phyloP scores from a whole-genome alignment of 2,329 filamentous ascomycete species.

The Sporothrix brasiliensis region DNA sequence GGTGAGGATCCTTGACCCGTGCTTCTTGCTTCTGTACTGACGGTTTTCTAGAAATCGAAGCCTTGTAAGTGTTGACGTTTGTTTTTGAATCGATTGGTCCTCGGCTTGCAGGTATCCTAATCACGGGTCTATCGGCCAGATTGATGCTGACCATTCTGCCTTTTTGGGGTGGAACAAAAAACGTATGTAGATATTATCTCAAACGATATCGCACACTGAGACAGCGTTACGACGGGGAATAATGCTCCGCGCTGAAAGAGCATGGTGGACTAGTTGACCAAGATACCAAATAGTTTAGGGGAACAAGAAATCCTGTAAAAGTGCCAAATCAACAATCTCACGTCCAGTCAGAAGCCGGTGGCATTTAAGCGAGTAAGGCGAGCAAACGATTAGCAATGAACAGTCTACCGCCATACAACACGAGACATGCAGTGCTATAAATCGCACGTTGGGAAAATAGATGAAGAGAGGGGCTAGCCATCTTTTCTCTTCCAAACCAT shows the following conservation, averaged over 20 bases:
- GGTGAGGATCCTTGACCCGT: conserved; percentile 52
- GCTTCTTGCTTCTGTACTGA: conserved; percentile 27
- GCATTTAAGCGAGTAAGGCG: not conserved
- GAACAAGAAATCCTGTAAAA: too few relatives aligned
- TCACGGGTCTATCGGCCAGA: too few relatives aligned
- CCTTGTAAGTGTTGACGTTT: conserved; percentile 67
- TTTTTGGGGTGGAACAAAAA: too few relatives aligned
- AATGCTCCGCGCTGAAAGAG: not conserved
- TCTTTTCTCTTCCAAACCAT: not conserved
- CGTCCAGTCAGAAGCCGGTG: not conserved
- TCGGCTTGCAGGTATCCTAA: too few relatives aligned
- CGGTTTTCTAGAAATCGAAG: conserved; percentile 73
- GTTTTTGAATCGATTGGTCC: too few relatives aligned
- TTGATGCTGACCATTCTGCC: not conserved
- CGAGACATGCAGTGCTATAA: not conserved
- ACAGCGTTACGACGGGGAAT: conserved; percentile 69
- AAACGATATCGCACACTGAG: conserved; percentile 86
- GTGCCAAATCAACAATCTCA: too few relatives aligned
- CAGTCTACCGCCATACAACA: not conserved
- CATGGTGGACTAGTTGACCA: too few relatives aligned
- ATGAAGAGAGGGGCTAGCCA: not conserved
- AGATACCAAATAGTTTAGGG: too few relatives aligned
- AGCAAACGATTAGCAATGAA: not conserved
- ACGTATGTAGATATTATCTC: conserved; percentile 77
- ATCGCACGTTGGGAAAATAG: conserved; percentile 1